Base-by-base conservation (phyloP, 495 filamentous ascomycete species). In the Lasiosphaeria miniovina region DNA sequence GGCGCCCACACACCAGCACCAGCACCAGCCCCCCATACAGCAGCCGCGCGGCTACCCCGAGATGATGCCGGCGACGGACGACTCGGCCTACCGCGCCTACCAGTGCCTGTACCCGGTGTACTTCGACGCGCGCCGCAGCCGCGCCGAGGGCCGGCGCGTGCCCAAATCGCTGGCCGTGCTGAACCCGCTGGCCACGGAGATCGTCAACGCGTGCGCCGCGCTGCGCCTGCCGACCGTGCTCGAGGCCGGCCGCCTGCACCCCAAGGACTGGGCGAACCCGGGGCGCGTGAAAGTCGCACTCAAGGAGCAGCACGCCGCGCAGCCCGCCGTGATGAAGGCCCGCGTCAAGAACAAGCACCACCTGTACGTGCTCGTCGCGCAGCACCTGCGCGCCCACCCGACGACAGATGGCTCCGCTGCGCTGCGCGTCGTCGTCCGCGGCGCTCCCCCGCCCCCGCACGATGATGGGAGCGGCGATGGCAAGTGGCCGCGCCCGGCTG, bases 261-360 rank as follows among this genome's bases (percentile, higher is more conserved):
- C 94, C 0, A 92, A 93, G 74, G 94, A 98, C 75, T 98, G 94
- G 94, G 88, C 87, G 38, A 98, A 98, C 75, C 94, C 94, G 11
- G 94, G 94, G 0, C 81, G 94, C 34, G 91, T 98, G 63, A 82
- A 90, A 53, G 84, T 96, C 24, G 74, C 84, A 65, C 74, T 97
- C 14, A 90, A 90, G 71, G 76, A 83, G 55, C 74, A 80, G 54
- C 54, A 55, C 36, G 31, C 24, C 15, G 46, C 32, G 3, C 56
- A 54, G 52, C 32, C 45, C 32, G 62, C 73, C 17, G 24, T 24
- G 24, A 24, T 24, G 24, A 24, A 24, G 24, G 40, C 46, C 31
- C 49, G 57, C 10, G 79, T 96, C 41, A 89, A 89, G 74, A 96
- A 94, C 69, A 98, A 98, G 72, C 88, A 93, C 71, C 88, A 96